phyloP scores from a whole-genome alignment of 768 basidiomycete species.

The Amanita rubescens region DNA sequence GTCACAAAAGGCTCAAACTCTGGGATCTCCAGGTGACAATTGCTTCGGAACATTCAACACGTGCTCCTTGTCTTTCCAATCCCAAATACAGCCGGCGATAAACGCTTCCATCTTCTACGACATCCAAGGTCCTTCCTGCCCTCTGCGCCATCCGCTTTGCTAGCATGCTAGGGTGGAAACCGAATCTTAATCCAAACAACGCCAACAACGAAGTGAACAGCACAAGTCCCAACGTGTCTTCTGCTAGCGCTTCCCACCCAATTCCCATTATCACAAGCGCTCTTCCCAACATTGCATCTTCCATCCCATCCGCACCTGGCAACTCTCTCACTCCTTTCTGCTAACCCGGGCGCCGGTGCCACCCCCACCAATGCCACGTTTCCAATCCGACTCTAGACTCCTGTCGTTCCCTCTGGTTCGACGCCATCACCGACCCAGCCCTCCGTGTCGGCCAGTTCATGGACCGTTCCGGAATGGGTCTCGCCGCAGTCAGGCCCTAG shows the following conservation, averaged over 20 bases:
- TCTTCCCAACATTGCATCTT: too few species aligned
- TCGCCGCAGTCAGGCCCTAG: constrained; percentile 58
- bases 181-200: neutral
- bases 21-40: neutral
- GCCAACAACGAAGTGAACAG: neutral
- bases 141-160: constrained; percentile 5
- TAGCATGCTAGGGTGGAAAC: constrained; percentile 7
- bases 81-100: neutral
- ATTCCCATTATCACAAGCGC: too few species aligned
- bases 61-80: neutral
- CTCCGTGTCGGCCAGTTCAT: constrained; percentile 94
- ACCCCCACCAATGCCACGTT: neutral
- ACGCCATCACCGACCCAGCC: constrained; percentile 72
- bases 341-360: too few species aligned
- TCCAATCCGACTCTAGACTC: constrained; percentile 91
- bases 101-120: neutral
- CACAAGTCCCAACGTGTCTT: constrained; percentile 3
- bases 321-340: constrained; percentile 1
- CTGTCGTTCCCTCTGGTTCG: constrained; percentile 83
- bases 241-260: neutral
- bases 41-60: too few species aligned
- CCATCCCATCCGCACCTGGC: neutral
- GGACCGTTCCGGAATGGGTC: constrained; percentile 69
- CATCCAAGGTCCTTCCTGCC: constrained; percentile 12
- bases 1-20: neutral